Percentiles rank a stretch among this genome's conserved stretches.
Evolutionary conservation across 345 rosid genomes (phyloP).

Genomic region (Citrus glauca): DNA sequence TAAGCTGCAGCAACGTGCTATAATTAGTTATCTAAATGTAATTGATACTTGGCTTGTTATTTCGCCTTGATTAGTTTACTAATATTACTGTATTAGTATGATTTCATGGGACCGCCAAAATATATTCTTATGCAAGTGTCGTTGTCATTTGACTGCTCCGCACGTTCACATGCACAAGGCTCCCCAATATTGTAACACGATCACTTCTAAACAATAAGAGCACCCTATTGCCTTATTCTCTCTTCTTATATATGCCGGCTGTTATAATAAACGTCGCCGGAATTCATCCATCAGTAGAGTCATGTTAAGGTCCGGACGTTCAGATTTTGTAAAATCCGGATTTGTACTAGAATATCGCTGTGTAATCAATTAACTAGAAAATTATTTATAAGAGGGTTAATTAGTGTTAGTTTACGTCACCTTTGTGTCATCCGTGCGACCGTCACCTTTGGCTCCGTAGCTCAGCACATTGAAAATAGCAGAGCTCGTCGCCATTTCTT

Average conservation of each 20-base stretch:
- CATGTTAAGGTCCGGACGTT: too few relatives aligned
- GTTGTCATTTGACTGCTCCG: background rate
- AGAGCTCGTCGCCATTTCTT: slow-evolving; percentile 12
- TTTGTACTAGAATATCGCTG: too few relatives aligned
- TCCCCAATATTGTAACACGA: background rate
- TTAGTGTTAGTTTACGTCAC: slow-evolving; percentile 16
- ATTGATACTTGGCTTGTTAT: too few relatives aligned
- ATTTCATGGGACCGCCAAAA: background rate
- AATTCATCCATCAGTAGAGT: background rate
- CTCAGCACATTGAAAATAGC: slow-evolving; percentile 49
- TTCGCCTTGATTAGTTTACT: background rate
- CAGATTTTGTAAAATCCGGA: too few relatives aligned
- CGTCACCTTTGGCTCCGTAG: slow-evolving; percentile 85
- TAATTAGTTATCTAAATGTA: background rate
- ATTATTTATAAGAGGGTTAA: background rate
- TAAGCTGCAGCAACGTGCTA: background rate
- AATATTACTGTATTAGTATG: too few relatives aligned
- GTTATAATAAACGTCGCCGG: background rate
- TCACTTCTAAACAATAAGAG: background rate
- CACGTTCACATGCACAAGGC: background rate
- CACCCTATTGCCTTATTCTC: background rate
- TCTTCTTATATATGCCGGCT: background rate
- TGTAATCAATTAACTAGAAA: background rate
- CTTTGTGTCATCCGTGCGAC: slow-evolving; percentile 70
- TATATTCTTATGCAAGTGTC: background rate